phyloP scores from a whole-genome alignment of 2,329 filamentous ascomycete species.

The Macroventuria anomochaeta region DNA sequence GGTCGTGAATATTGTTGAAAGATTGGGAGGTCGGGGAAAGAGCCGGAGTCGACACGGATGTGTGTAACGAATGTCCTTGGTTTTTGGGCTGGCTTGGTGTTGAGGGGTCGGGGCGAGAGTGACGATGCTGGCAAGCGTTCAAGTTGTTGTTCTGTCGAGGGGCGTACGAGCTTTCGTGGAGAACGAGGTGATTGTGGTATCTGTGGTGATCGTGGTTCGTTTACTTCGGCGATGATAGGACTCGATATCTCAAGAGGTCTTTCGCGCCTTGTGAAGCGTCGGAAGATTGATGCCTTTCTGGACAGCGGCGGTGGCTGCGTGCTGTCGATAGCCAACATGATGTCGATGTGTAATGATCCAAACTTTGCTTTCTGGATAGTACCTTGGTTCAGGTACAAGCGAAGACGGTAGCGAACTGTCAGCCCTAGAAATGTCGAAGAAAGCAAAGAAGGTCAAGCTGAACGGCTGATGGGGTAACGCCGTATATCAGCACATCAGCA shows the following conservation, averaged over 20 bases:
- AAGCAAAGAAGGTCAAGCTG: constrained; percentile 1
- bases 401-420: constrained; percentile 2
- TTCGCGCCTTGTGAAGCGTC: constrained; percentile 25
- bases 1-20: constrained; percentile 1
- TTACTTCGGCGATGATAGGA: constrained; percentile 1
- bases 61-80: neutral
- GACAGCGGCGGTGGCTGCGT: constrained; percentile 13
- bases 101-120: neutral
- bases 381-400: constrained; percentile 11
- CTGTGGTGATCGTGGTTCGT: constrained; percentile 1
- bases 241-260: constrained; percentile 9
- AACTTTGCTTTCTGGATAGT: neutral
- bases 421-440: constrained; percentile 2
- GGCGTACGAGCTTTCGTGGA: constrained; percentile 17
- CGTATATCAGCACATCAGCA: constrained; percentile 15
- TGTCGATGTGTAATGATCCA: neutral
- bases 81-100: neutral
- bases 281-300: constrained; percentile 29
- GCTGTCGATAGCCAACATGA: constrained; percentile 23
- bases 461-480: constrained; percentile 1
- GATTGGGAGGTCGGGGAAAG: constrained; percentile 1
- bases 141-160: constrained; percentile 1
- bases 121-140: neutral
- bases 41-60: constrained; percentile 8
- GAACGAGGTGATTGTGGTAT: constrained; percentile 2